These are phyloP conservation scores for Colletotrichum karsti DNA, from an alignment of 2,329 filamentous ascomycete species.

Conservation along the genomic window DNA sequence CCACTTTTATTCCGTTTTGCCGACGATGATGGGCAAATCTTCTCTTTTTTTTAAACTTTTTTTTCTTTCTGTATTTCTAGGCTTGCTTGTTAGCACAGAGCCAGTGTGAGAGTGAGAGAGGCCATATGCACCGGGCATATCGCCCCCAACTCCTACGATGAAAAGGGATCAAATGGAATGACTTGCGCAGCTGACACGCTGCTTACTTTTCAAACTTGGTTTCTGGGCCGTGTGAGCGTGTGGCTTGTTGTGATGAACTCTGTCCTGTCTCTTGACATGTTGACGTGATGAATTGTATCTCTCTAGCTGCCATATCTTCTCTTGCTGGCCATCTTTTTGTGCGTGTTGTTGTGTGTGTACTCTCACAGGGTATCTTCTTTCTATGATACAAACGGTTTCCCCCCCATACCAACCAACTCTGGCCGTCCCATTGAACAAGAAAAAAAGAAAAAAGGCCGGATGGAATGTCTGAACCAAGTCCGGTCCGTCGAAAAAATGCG, in stretches of 20 bases:
- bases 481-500: not conserved
- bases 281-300: not conserved
- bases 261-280: not conserved
- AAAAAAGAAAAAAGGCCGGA: not conserved
- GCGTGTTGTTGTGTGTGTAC: not conserved
- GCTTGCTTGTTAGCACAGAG: not conserved
- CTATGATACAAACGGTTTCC: conserved; percentile 6
- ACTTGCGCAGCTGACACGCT: conserved; percentile 10
- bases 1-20: too few species aligned
- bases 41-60: conserved; percentile 1
- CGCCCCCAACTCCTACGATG: conserved; percentile 11
- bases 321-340: not conserved
- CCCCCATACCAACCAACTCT: not conserved
- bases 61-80: conserved; percentile 26
- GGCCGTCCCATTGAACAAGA: not conserved
- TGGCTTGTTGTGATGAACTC: too few species aligned
- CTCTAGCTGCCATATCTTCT: not conserved
- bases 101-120: not conserved
- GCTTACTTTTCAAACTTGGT: conserved; percentile 2
- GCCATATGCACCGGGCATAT: not conserved
- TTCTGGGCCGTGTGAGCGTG: too few species aligned
- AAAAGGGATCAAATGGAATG: conserved; percentile 23
- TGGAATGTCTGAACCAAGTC: not conserved
- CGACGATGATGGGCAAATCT: too few species aligned
- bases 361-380: conserved; percentile 22